These are phyloP conservation scores for Nothophytophthora sp. DNA, from an alignment of 352 stramenopile genomes.

Conservation along the genomic window DNA sequence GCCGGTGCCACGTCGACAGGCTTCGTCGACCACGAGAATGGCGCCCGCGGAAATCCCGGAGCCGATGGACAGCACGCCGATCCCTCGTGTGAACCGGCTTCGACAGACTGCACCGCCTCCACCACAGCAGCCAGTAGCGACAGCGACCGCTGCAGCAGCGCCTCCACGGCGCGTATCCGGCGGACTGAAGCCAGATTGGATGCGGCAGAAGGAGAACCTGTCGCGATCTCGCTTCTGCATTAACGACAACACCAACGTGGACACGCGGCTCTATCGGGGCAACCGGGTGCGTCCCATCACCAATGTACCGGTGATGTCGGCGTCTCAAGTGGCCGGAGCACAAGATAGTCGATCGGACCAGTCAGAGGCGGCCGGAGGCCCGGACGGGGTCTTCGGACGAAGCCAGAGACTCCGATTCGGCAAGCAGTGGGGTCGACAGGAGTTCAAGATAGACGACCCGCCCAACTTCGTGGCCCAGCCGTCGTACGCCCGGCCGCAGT, in stretches of 20 bases:
- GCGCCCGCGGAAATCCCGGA: slow-evolving; percentile 10
- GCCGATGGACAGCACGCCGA: slow-evolving; percentile 30
- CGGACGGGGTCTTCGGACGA: slow-evolving; percentile 60
- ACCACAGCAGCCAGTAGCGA: slow-evolving; percentile 4
- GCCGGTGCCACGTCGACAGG: slow-evolving; percentile 14
- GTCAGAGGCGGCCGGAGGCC: slow-evolving; percentile 34
- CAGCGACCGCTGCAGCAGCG: slow-evolving; percentile 2
- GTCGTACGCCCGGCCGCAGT: slow-evolving; percentile 24
- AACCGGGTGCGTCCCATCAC: slow-evolving; percentile 20
- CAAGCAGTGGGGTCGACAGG: slow-evolving; percentile 51
- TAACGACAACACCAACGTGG: slow-evolving; percentile 45
- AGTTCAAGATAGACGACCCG: slow-evolving; percentile 44
- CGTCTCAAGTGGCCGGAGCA: slow-evolving; percentile 9
- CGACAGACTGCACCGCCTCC: background rate
- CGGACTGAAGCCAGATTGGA: slow-evolving; percentile 74
- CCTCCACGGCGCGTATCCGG: slow-evolving; percentile 19
- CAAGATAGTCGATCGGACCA: slow-evolving; percentile 31
- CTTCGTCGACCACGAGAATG: slow-evolving; percentile 1
- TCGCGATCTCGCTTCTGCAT: slow-evolving; percentile 66
- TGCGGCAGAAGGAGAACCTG: slow-evolving; percentile 61
- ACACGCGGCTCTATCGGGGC: slow-evolving; percentile 50
- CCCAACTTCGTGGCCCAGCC: slow-evolving; percentile 18
- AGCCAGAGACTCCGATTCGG: slow-evolving; percentile 60
- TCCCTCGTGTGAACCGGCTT: slow-evolving; percentile 14
- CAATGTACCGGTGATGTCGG: slow-evolving; percentile 16